Evolutionary conservation across 2,329 filamentous ascomycete species (phyloP), one percentile per base, ranked within the genome.

Genomic region (Xenosphaeropsis pyriputrescens): DNA sequence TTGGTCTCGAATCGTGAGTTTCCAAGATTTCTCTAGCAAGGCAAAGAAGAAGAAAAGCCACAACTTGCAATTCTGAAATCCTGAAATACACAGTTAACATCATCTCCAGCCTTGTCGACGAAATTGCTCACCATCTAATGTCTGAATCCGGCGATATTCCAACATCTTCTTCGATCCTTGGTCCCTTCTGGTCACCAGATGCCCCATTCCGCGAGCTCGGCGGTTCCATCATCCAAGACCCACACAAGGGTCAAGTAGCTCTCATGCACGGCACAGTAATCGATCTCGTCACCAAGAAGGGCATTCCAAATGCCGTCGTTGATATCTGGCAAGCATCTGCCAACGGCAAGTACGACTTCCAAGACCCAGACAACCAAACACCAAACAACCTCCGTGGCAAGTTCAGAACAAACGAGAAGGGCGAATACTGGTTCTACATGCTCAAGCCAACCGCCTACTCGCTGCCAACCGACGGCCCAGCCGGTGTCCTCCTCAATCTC

Each of bases 171-270:
- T 70, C 79, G 41, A 85, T 85, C 51, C 75, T 85, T 42, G 80
- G 80, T 2, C 80, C 80, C 45, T 85, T 85, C 68, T 85, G 79
- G 79, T 79, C 74, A 9, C 79, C 79, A 49, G 68, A 83, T 49
- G 76, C 80, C 2, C 79, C 80, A 22, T 83, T 82, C 71, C 73
- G 79, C 34, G 65, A 75, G 29, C 67, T 74, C 47, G 79, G 79
- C 46, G 68, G 63, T 53, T 67, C 62, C 56, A 79, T 85, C 56
- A 76, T 85, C 51, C 73, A 78, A 54, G 59, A 78, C 55, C 61
- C 64, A 29, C 65, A 72, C 39, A 61, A 72, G 36, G 79, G 76
- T 35, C 63, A 72, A 43, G 61, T 74, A 37, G 70, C 70, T 37
- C 66, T 68, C 47, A 81, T 85, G 74, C 77, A 84, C 64, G 80